phyloP scores from a whole-genome alignment of 495 filamentous ascomycete species.

The Penicillium canariense region DNA sequence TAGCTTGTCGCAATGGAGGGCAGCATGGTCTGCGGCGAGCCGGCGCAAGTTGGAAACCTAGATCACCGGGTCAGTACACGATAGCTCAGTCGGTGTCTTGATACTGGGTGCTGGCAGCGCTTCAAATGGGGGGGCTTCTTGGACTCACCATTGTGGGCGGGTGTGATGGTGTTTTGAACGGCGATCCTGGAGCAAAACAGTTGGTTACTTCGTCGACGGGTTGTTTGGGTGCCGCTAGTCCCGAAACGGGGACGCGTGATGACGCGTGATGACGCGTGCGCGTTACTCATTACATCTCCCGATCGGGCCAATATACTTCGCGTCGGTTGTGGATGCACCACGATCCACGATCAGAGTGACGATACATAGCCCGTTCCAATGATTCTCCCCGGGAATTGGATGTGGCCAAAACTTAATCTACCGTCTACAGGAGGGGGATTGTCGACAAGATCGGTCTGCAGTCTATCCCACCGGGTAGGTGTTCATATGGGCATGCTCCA shows the following conservation, averaged over 20 bases:
- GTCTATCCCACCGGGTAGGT: too few relatives aligned
- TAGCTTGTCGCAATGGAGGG: constrained; percentile 53
- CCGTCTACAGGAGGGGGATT: too few relatives aligned
- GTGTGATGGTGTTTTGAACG: constrained; percentile 1
- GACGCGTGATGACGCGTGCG: constrained; percentile 12
- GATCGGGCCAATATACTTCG: constrained; percentile 4
- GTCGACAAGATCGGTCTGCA: too few relatives aligned
- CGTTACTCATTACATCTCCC: constrained; percentile 21
- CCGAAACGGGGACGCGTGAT: constrained; percentile 19
- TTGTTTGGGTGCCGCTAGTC: constrained; percentile 25
- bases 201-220: constrained; percentile 29
- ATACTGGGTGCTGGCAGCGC: background rate
- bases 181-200: constrained; percentile 12
- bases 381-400: too few relatives aligned
- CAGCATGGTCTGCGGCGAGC: constrained; percentile 63
- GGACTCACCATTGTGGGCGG: constrained; percentile 20
- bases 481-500: too few relatives aligned
- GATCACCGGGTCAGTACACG: constrained; percentile 13
- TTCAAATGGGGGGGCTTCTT: background rate
- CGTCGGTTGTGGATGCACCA: background rate
- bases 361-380: too few relatives aligned
- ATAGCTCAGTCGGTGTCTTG: background rate
- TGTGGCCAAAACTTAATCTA: too few relatives aligned
- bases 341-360: too few relatives aligned
- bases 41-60: constrained; percentile 56